These are phyloP conservation scores for Triadica sebifera DNA, from an alignment of 345 rosid species.

Conservation along the genomic window DNA sequence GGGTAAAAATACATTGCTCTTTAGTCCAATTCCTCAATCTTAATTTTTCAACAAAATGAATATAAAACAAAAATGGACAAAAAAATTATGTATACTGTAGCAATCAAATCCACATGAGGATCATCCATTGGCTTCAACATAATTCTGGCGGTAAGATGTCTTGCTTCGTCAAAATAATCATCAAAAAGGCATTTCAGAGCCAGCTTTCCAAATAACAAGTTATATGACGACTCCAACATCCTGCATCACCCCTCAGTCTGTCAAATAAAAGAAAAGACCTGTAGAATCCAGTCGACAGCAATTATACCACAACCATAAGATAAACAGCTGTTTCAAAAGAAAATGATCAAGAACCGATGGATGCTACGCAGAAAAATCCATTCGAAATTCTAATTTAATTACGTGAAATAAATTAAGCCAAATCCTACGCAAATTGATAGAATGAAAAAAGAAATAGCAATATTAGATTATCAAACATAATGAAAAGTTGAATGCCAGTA, in stretches of 20 bases:
- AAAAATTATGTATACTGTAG: constrained; percentile 57
- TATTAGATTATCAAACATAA: too few relatives aligned
- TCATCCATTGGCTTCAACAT: constrained; percentile 91
- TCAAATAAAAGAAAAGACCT: not conserved
- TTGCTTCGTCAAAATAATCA: constrained; percentile 81
- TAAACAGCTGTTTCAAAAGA: not conserved
- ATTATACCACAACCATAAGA: not conserved
- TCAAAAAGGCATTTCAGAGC: constrained; percentile 74
- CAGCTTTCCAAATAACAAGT: constrained; percentile 76
- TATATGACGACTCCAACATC: constrained; percentile 85
- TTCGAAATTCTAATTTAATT: not conserved
- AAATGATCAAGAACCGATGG: not conserved
- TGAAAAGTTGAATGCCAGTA: not conserved
- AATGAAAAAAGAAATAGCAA: not conserved
- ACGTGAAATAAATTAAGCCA: not conserved
- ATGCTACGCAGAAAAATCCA: not conserved
- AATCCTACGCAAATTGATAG: not conserved
- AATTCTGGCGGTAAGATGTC: constrained; percentile 58
- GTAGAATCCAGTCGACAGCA: not conserved
- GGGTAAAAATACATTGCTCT: not conserved
- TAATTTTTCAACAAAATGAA: not conserved
- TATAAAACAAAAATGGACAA: not conserved
- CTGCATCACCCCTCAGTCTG: constrained; percentile 36
- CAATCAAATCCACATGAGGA: constrained; percentile 85
- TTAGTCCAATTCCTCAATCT: not conserved